Evolutionary conservation across 495 filamentous ascomycete species (phyloP).

Genomic region (Neurospora sp.): DNA sequence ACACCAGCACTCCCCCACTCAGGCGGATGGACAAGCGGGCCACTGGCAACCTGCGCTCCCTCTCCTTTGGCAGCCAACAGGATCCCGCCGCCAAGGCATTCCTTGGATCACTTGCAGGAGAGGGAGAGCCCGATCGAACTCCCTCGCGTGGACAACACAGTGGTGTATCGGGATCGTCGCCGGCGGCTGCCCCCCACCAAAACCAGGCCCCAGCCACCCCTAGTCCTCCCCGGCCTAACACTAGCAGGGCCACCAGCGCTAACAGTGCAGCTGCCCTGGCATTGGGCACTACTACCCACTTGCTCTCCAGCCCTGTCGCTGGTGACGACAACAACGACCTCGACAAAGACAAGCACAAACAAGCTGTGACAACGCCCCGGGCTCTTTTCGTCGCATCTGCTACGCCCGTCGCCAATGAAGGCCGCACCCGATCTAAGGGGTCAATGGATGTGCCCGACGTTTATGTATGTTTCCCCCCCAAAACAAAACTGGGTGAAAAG

Average conservation of each 20-base stretch:
- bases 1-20: slow-evolving; percentile 51
- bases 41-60: slow-evolving; percentile 71
- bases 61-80: slow-evolving; percentile 50
- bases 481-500: slow-evolving; percentile 1
- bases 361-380: neutral
- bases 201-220: slow-evolving; percentile 27
- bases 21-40: slow-evolving; percentile 62
- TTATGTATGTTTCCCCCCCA: slow-evolving; percentile 52
- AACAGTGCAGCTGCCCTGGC: slow-evolving; percentile 20
- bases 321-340: slow-evolving; percentile 54
- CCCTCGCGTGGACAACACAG: neutral
- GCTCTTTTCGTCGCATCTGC: slow-evolving; percentile 12
- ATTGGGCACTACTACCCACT: slow-evolving; percentile 7
- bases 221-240: neutral
- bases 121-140: neutral
- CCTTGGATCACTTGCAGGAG: neutral
- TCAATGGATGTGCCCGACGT: slow-evolving; percentile 71
- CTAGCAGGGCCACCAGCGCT: slow-evolving; percentile 5
- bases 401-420: slow-evolving; percentile 60
- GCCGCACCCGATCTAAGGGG: slow-evolving; percentile 61
- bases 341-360: neutral
- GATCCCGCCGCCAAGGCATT: slow-evolving; percentile 16
- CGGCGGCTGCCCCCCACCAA: neutral
- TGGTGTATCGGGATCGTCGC: neutral
- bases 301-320: slow-evolving; percentile 26